These are phyloP conservation scores for Alisma plantagoaquatica DNA, from an alignment of 106 monocot genomes.

Conservation along the genomic window DNA sequence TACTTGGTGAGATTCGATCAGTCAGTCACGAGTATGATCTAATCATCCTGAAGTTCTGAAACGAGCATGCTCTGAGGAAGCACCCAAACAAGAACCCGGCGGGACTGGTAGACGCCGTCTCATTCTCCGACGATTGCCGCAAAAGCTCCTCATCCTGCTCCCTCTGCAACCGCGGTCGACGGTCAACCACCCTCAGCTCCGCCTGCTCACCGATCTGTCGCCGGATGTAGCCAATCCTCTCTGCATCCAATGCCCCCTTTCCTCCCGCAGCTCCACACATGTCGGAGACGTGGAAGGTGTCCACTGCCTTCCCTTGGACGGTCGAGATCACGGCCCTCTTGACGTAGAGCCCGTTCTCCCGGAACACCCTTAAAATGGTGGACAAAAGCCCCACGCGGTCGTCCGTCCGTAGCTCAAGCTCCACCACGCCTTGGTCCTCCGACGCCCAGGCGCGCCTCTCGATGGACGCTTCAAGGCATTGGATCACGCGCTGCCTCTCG, in stretches of 20 bases:
- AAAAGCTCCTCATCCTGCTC: no score
- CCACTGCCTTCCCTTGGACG: slow-evolving; percentile 17
- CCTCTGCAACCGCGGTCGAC: no score
- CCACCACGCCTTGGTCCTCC: no score
- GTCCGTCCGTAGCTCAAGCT: slow-evolving; percentile 27
- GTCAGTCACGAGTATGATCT: slow-evolving; percentile 25
- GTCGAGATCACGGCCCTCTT: slow-evolving; percentile 38
- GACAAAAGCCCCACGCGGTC: slow-evolving; percentile 38
- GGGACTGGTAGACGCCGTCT: no score
- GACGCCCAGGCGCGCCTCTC: slow-evolving; percentile 26
- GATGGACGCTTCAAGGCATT: no score
- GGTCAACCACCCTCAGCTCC: slow-evolving; percentile 24
- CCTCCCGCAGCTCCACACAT: no score
- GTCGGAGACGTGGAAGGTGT: slow-evolving; percentile 32
- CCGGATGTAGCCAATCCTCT: neutral
- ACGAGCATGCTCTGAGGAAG: slow-evolving; percentile 29
- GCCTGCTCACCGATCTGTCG: slow-evolving; percentile 9
- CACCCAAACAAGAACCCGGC: slow-evolving; percentile 23
- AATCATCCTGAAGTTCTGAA: slow-evolving; percentile 25
- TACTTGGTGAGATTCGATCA: neutral
- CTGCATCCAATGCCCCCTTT: neutral
- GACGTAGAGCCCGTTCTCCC: slow-evolving; percentile 31
- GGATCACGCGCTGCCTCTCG: no score
- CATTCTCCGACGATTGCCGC: neutral
- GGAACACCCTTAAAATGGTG: slow-evolving; percentile 31